A percentile compares a stretch with the other conserved stretches of the same genome.
These are phyloP conservation scores for Lentinula sp. DNA, from an alignment of 768 basidiomycete species.

Conservation along the genomic window DNA sequence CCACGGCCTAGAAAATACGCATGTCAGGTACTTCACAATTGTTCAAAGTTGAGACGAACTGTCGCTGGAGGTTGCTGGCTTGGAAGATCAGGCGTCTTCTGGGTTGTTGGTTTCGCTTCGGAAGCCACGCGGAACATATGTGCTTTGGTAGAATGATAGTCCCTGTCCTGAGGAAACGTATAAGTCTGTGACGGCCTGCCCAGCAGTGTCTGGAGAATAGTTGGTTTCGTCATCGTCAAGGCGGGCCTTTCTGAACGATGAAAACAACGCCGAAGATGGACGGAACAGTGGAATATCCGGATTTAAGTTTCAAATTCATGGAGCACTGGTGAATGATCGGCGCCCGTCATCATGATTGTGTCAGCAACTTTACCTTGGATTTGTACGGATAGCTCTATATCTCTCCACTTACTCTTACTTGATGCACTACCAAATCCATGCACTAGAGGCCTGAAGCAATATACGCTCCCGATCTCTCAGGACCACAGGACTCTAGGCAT, in stretches of 20 bases:
- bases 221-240: slow-evolving; percentile 46
- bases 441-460: too few species aligned
- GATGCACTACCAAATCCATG: too few species aligned
- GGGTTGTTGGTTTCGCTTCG: slow-evolving; percentile 13
- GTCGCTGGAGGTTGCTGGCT: background rate
- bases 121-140: slow-evolving; percentile 48
- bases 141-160: slow-evolving; percentile 46
- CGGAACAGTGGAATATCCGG: background rate
- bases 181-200: slow-evolving; percentile 63
- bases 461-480: too few species aligned
- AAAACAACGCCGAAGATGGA: background rate
- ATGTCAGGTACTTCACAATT: background rate
- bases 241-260: background rate
- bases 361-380: background rate
- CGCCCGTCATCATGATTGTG: background rate
- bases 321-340: background rate
- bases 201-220: slow-evolving; percentile 54
- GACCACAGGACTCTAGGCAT: too few species aligned
- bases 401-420: too few species aligned
- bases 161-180: slow-evolving; percentile 32
- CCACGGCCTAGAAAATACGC: background rate
- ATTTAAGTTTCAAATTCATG: background rate
- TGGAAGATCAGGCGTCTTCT: background rate
- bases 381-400: too few species aligned
- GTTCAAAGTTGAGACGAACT: background rate